Percentiles rank a stretch among this genome's conserved stretches.
Evolutionary conservation across 179 eudicot species (phyloP).

Genomic region (Nepenthes alata): DNA sequence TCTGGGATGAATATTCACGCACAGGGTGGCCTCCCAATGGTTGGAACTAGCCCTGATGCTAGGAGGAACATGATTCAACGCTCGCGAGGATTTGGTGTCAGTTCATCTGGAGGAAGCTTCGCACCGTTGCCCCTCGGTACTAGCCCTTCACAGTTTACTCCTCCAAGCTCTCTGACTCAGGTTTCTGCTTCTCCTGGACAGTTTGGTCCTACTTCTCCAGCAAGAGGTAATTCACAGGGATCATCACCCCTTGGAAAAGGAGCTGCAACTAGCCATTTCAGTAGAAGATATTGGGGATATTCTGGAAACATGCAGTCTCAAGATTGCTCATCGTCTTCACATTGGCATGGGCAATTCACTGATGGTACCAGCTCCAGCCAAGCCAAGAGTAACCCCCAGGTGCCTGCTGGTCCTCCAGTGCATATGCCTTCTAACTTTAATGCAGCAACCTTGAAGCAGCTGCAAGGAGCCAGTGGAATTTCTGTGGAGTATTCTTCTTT

Average conservation of each 20-base stretch:
- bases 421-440: constrained; percentile 42
- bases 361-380: constrained; percentile 35
- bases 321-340: constrained; percentile 44
- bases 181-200: constrained; percentile 75
- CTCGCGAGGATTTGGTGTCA: constrained; percentile 70
- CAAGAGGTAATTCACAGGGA: constrained; percentile 69
- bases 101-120: constrained; percentile 73
- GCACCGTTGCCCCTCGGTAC: constrained; percentile 84
- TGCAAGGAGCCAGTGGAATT: constrained; percentile 35
- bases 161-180: constrained; percentile 54
- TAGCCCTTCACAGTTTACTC: constrained; percentile 98
- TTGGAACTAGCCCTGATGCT: constrained; percentile 84
- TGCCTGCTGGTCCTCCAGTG: constrained; percentile 32
- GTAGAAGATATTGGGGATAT: constrained; percentile 58
- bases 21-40: constrained; percentile 49
- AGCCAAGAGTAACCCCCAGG: constrained; percentile 39
- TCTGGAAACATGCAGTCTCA: constrained; percentile 44
- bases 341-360: constrained; percentile 44
- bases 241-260: constrained; percentile 86
- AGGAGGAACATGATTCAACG: constrained; percentile 49
- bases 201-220: constrained; percentile 74
- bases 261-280: constrained; percentile 51
- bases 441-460: constrained; percentile 43
- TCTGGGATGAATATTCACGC: constrained; percentile 59
- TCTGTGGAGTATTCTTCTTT: constrained; percentile 28